Evolutionary conservation across 2,329 filamentous ascomycete genomes (phyloP).

Genomic region (Kalmusia sp.): DNA sequence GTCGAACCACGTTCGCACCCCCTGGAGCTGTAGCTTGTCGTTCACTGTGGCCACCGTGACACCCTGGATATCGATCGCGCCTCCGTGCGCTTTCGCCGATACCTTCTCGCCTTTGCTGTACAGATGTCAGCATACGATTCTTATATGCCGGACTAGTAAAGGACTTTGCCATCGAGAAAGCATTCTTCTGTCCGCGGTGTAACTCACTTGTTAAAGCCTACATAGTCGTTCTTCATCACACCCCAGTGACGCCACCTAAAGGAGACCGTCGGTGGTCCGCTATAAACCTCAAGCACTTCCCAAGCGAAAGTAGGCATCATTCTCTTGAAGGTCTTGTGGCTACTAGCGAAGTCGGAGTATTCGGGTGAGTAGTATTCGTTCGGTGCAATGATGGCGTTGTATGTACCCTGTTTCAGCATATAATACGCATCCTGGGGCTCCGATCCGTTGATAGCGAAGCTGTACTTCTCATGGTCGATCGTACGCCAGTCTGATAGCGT

Average conservation of each 20-base stretch:
- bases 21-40: conserved; percentile 64
- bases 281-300: conserved; percentile 74
- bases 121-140: conserved; percentile 7
- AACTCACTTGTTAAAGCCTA: conserved; percentile 67
- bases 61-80: conserved; percentile 68
- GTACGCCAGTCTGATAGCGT: conserved; percentile 69
- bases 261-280: conserved; percentile 65
- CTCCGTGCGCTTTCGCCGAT: conserved; percentile 66
- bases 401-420: conserved; percentile 73
- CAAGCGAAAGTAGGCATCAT: conserved; percentile 78
- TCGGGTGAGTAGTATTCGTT: conserved; percentile 70
- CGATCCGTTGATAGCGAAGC: conserved; percentile 69
- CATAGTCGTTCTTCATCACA: conserved; percentile 70
- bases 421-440: conserved; percentile 64
- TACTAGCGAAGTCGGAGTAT: conserved; percentile 67
- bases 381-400: conserved; percentile 70
- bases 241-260: conserved; percentile 76
- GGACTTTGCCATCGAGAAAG: not conserved
- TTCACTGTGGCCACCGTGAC: conserved; percentile 69
- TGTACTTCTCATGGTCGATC: conserved; percentile 65
- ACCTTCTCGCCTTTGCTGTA: conserved; percentile 68
- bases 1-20: conserved; percentile 70
- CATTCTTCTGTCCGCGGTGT: not conserved
- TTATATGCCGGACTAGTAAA: not conserved
- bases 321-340: conserved; percentile 74